Evolutionary conservation across 352 stramenopile genomes (phyloP), one percentile per base, ranked within the genome.

Genomic region (Plasmopara viticola): DNA sequence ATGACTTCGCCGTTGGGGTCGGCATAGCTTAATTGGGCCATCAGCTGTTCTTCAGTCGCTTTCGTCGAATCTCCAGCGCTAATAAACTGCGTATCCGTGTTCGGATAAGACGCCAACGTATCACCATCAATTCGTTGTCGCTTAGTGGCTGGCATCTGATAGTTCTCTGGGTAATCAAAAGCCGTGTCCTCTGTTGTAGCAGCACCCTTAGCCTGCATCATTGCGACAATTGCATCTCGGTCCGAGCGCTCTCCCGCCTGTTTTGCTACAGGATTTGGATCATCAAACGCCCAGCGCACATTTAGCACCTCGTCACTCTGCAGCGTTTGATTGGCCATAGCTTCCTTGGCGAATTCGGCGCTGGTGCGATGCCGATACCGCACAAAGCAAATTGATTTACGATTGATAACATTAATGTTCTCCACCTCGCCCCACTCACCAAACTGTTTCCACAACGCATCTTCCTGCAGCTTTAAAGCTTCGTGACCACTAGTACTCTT

Each of bases 371-470:
- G 75, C 42, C 83, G 78, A 52, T 78, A 96, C 20, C 91, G 66
- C 38, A 97, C 85, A 49, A 98, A 98, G 42, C 76, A 76, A 57
- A 97, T 96, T 14, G 78, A 86, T 48, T 96, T 70, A n/a, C 91
- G 72, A 44, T 90, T 75, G 48, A 98, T 91, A 17, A 97, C 79
- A 70, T 98, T 98, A 49, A 97, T 78, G 55, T 85, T 90, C 63
- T 98, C 92, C 8, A 97, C 79, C 64, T 98, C 92, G 14, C 92
- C 92, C 80, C 83, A 98, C 62, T 97, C 92, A 2, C 74, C 72
- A 66, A 98, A 98, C 51, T 97, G 87, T 48, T 86, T 78, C 62
- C 66, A 74, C 8, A 97, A 58, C 6, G 64, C 69, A 10, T 82
- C 62, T 28, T 95, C 70, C 8, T 96, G 58, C 37, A 78, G 40